Conservation (phyloP, 495 filamentous ascomycete genomes). For the Tuber magnatum region DNA sequence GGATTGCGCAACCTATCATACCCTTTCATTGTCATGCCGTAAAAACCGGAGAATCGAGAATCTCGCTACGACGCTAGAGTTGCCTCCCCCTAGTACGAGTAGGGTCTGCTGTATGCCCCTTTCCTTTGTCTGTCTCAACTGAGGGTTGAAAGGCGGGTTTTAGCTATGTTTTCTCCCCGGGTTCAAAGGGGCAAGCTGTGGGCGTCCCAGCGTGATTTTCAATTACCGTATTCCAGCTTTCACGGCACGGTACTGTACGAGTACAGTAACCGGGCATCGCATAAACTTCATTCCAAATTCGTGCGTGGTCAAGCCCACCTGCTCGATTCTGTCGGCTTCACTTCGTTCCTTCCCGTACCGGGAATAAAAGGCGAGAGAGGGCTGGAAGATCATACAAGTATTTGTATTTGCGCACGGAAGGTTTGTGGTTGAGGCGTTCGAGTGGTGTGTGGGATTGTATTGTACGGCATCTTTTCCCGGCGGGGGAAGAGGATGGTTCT, state of each 20-base stretch:
- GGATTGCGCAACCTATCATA: background rate
- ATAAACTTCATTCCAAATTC: background rate
- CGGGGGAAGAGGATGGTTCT: background rate
- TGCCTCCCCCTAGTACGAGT: background rate
- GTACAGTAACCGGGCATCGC: no score
- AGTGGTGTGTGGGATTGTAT: background rate
- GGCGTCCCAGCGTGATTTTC: background rate
- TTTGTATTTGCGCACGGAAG: background rate
- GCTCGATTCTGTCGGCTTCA: background rate
- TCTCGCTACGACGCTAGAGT: background rate
- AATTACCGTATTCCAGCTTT: background rate
- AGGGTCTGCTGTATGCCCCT: background rate
- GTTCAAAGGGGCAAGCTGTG: background rate
- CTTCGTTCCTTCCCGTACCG: background rate
- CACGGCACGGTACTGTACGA: background rate
- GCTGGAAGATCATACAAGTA: background rate
- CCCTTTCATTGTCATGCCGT: background rate
- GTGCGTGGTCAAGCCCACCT: background rate
- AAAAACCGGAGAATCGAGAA: background rate
- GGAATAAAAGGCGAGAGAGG: background rate
- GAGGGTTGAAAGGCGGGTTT: background rate
- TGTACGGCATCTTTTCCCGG: background rate
- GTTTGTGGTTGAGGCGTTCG: background rate
- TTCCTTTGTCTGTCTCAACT: background rate
- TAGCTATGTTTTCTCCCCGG: background rate